Evolutionary conservation across 2,329 filamentous ascomycete species (phyloP).

Genomic region (Scytalidium lignicola): DNA sequence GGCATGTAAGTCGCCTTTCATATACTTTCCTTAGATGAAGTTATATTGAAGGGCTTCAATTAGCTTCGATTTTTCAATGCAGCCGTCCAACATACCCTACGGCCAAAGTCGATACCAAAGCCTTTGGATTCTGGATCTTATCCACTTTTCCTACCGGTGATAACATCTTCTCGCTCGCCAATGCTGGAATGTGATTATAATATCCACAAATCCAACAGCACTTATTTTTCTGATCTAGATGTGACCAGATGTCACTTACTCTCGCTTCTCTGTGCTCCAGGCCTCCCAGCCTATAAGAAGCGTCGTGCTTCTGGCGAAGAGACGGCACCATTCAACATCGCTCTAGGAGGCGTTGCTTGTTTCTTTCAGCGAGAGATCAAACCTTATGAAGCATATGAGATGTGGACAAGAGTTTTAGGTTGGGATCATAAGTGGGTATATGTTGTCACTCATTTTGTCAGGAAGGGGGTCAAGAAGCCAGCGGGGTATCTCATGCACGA

Average conservation of each 20-base stretch:
- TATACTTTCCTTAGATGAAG: neutral
- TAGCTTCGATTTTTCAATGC: constrained; percentile 30
- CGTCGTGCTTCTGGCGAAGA: constrained; percentile 27
- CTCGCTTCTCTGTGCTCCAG: constrained; percentile 38
- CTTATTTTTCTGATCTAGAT: constrained; percentile 67
- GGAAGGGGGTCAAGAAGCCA: constrained; percentile 31
- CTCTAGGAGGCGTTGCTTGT: constrained; percentile 51
- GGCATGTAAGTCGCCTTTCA: constrained; percentile 46
- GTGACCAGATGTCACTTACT: constrained; percentile 62
- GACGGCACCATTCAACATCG: constrained; percentile 27
- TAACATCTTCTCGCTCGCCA: constrained; percentile 55
- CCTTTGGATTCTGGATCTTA: constrained; percentile 27
- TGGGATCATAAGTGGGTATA: constrained; percentile 57
- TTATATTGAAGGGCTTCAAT: neutral
- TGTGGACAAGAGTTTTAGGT: constrained; percentile 44
- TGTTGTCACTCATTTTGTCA: constrained; percentile 48
- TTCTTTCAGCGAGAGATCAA: constrained; percentile 50
- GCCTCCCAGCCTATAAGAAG: constrained; percentile 25
- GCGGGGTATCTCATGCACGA: constrained; percentile 13
- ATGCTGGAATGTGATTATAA: constrained; percentile 68
- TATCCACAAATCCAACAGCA: constrained; percentile 63
- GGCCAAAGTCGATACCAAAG: constrained; percentile 34
- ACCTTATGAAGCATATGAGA: constrained; percentile 46
- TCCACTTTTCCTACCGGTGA: constrained; percentile 58
- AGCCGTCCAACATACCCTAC: constrained; percentile 37